Conservation (phyloP, 441 rosid species). For the Syzygium syzygioides region DNA sequence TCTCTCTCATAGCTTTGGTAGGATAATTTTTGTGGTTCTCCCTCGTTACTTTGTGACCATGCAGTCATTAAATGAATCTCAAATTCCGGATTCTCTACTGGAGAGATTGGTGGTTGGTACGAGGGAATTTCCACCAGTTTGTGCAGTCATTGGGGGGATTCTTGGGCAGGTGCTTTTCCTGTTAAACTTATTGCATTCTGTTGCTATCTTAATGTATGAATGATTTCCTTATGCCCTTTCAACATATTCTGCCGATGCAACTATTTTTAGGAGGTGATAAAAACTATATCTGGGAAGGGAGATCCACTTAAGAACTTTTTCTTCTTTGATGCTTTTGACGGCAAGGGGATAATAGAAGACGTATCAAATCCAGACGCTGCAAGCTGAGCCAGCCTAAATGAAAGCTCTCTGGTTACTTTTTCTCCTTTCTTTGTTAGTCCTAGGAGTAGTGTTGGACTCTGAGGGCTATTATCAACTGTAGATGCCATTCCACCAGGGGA, state of each 20-base stretch:
- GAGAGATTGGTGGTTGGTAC: slow-evolving; percentile 49
- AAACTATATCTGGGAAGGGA: slow-evolving; percentile 85
- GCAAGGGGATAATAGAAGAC: slow-evolving; percentile 63
- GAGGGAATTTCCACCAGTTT: slow-evolving; percentile 72
- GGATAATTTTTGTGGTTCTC: not conserved
- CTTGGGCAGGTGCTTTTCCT: slow-evolving; percentile 63
- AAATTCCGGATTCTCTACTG: slow-evolving; percentile 47
- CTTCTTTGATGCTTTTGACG: slow-evolving; percentile 27
- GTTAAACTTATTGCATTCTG: not conserved
- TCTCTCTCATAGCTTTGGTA: not conserved
- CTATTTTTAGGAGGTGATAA: slow-evolving; percentile 71
- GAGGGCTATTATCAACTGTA: not conserved
- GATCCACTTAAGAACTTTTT: slow-evolving; percentile 39
- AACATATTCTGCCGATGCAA: not conserved
- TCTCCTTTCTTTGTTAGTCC: not conserved
- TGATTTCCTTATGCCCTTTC: not conserved
- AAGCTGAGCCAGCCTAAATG: slow-evolving; percentile 8
- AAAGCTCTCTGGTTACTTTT: not conserved
- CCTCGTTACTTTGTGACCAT: not conserved
- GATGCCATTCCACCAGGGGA: not conserved
- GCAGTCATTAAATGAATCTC: slow-evolving; percentile 55
- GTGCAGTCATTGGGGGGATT: slow-evolving; percentile 84
- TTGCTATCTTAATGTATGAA: not conserved
- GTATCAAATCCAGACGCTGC: slow-evolving; percentile 31
- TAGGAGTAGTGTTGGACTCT: not conserved